Conservation (phyloP, 805 yeast genomes). For the Priceomyces carsonii region DNA sequence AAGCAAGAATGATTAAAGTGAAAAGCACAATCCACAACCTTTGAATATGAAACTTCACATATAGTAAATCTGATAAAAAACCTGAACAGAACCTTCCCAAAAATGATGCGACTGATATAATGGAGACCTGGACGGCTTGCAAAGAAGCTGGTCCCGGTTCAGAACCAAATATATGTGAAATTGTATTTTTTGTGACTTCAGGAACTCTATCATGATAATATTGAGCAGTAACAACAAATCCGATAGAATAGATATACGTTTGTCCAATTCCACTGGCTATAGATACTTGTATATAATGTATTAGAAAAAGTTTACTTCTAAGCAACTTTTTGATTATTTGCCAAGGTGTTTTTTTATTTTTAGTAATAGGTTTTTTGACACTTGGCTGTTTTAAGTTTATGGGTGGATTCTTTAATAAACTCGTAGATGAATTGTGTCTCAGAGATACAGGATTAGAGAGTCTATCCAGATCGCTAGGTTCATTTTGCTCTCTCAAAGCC, state of each 20-base stretch:
- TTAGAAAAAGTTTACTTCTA: slow-evolving; percentile 38
- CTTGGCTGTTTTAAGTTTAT: slow-evolving; percentile 2
- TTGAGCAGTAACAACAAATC: slow-evolving; percentile 61
- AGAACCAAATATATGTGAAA: neutral
- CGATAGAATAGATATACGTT: slow-evolving; percentile 71
- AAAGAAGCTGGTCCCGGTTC: slow-evolving; percentile 35
- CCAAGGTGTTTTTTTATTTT: slow-evolving; percentile 11
- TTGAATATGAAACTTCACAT: slow-evolving; percentile 52
- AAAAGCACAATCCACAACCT: slow-evolving; percentile 64
- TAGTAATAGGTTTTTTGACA: neutral
- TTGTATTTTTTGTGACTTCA: neutral
- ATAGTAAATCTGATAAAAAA: slow-evolving; percentile 59
- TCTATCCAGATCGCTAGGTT: slow-evolving; percentile 1
- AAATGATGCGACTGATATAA: slow-evolving; percentile 65
- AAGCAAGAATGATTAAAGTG: slow-evolving; percentile 37
- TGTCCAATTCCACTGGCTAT: slow-evolving; percentile 66
- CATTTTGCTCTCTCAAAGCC: slow-evolving; percentile 4
- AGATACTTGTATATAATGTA: slow-evolving; percentile 57
- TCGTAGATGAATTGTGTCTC: neutral
- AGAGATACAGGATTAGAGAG: neutral
- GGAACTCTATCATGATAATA: slow-evolving; percentile 17
- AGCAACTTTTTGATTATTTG: slow-evolving; percentile 21
- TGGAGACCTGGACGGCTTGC: slow-evolving; percentile 73
- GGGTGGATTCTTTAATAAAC: neutral
- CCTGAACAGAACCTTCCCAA: slow-evolving; percentile 67